Evolutionary conservation across 805 yeast genomes (phyloP), one percentile per base, ranked within the genome.

Genomic region (Yarrowia sp.): DNA sequence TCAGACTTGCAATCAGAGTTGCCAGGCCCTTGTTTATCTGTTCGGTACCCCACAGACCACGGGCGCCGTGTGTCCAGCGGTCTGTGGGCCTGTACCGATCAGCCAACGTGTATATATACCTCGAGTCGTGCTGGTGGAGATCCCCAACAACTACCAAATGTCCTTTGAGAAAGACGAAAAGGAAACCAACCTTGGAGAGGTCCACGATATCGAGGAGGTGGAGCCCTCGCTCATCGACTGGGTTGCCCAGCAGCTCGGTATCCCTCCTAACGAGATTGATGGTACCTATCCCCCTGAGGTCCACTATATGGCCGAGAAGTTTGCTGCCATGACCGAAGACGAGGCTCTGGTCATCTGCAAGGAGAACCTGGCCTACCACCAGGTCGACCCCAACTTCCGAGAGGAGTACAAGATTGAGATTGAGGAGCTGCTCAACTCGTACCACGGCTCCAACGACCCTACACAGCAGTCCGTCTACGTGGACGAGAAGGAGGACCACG

Each of bases 301-400:
- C 22, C 73, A 79, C 19, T 83, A 77, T 71, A 80, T 84, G 78
- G 76, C 82, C 69, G 81, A 79, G 41, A 82, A 81, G 71, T 78
- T 81, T 58, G 79, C 77, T 35, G 72, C 73, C 45, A 71, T 82
- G 72, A 65, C 79, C 3, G 72, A 71, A 14, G 80, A 78, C 1
- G 84, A 83, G 48, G 81, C 86, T 0, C 46, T 80, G 0, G 77
- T 76, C 10, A 79, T 84, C 49, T 74, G 86, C 56, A 73, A 75
- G 41, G 76, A 78, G 16, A 81, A 84, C 5, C 70, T 81, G 3
- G 79, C 72, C 0, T 79, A 81, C 16, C 86, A 84, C 71, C 72
- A 72, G 7, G 82, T 79, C 65, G 89, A 86, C 73, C 81, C 82
- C 45, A 85, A 84, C 72, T 79, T 85, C 70, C 82, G 84, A 12